Conservation (phyloP, 2,329 filamentous ascomycete species). For the Chaetomiaceae sp. region DNA sequence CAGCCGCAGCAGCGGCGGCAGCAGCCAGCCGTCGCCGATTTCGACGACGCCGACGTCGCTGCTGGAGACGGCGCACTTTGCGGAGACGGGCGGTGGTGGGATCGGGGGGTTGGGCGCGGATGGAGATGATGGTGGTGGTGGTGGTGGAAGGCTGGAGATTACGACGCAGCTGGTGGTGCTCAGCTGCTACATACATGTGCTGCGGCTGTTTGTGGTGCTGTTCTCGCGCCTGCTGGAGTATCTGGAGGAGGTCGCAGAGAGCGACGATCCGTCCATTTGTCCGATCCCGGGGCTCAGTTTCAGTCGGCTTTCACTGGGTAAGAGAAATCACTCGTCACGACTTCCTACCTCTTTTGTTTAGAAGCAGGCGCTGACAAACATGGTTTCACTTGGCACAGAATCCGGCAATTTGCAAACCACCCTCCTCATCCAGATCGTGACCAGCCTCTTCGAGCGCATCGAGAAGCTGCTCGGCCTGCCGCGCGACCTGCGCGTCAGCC, state of each 20-base stretch:
- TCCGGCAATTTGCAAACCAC: conserved; percentile 12
- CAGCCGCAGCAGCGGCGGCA: no score
- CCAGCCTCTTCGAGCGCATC: conserved; percentile 11
- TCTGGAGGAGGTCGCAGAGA: not conserved
- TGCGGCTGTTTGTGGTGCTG: conserved; percentile 11
- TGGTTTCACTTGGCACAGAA: not conserved
- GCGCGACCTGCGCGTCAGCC: conserved; percentile 6
- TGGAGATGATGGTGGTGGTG: no score
- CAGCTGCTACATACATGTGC: conserved; percentile 10
- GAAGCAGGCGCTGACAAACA: no score
- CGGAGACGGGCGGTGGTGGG: no score
- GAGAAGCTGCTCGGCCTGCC: conserved; percentile 10
- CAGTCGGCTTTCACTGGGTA: no score
- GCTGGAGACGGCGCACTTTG: no score
- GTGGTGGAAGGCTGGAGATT: not conserved
- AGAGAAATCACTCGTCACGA: no score
- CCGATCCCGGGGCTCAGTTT: conserved; percentile 1
- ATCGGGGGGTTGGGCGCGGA: no score
- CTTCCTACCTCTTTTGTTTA: no score
- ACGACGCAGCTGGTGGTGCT: conserved; percentile 7
- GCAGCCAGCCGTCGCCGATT: no score
- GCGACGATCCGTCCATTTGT: conserved; percentile 1
- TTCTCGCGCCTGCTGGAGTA: conserved; percentile 8
- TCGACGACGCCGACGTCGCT: no score
- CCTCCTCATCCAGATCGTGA: conserved; percentile 11